phyloP scores from a whole-genome alignment of 1,284 basidiomycete species.

The Ustilago sp. region DNA sequence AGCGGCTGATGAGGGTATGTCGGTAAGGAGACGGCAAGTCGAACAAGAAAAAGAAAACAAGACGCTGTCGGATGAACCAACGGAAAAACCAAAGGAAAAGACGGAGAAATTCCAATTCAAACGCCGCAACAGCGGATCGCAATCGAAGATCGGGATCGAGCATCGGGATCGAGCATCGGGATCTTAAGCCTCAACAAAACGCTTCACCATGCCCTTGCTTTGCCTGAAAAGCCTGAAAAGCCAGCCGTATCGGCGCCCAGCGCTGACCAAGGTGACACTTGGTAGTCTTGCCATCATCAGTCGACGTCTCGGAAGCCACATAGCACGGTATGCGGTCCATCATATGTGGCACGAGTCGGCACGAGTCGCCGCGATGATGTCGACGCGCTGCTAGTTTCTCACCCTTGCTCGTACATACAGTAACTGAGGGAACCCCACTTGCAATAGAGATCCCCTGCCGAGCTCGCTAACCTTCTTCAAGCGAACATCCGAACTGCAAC shows the following conservation, averaged over 20 bases:
- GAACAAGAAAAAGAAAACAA: not conserved
- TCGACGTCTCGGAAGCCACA: not conserved
- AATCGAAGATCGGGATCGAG: not conserved
- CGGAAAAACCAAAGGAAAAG: not conserved
- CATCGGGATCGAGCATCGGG: not conserved
- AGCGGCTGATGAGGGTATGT: not conserved
- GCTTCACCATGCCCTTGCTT: not conserved
- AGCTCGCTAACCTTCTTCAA: not conserved
- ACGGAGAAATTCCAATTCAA: not conserved
- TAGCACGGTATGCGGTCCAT: no score
- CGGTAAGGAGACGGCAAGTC: not conserved
- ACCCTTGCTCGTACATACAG: not conserved
- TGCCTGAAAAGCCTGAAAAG: no score
- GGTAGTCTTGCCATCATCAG: not conserved
- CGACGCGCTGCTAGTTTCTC: not conserved
- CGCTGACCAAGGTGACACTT: not conserved
- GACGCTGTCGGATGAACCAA: not conserved
- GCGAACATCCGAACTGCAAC: not conserved
- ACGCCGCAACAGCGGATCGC: not conserved
- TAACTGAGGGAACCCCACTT: not conserved
- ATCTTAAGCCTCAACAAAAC: not conserved
- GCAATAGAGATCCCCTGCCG: conserved; percentile 1
- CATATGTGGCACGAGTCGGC: no score
- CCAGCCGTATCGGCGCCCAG: no score
- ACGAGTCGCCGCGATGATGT: not conserved